Evolutionary conservation across 73 alveolate genomes (phyloP).

Genomic region (Diophrys appendiculata): DNA sequence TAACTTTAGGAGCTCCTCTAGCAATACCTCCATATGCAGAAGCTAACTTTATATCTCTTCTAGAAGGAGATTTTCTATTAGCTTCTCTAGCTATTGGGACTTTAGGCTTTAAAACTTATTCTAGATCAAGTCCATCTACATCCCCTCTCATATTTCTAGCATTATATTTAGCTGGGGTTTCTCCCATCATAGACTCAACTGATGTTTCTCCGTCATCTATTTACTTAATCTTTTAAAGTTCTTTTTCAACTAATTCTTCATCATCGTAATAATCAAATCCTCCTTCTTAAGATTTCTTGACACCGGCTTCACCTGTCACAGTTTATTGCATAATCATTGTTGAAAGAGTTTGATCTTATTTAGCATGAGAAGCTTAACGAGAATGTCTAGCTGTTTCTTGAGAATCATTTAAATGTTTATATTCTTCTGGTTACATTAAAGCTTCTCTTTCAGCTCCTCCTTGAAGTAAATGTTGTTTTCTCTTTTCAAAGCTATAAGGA

Average conservation of each 20-base stretch:
- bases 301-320: too few species aligned
- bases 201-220: constrained; percentile 19
- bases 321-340: too few species aligned
- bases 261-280: constrained; percentile 7
- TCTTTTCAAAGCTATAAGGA: constrained; percentile 41
- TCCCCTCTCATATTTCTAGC: constrained; percentile 44
- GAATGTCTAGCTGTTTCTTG: background rate
- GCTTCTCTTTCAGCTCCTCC: constrained; percentile 12
- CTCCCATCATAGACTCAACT: constrained; percentile 54
- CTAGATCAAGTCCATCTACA: constrained; percentile 19
- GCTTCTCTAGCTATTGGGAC: background rate
- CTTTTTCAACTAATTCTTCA: constrained; percentile 26
- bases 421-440: too few species aligned
- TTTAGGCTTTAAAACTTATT: background rate
- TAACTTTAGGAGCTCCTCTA: constrained; percentile 4
- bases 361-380: background rate
- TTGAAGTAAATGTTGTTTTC: background rate
- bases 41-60: constrained; percentile 12
- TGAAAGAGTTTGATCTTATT: background rate
- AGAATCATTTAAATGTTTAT: too few species aligned
- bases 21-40: constrained; percentile 23
- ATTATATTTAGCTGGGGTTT: constrained; percentile 42
- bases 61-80: constrained; percentile 5
- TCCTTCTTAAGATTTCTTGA: too few species aligned
- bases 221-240: constrained; percentile 13